phyloP scores from a whole-genome alignment of 495 filamentous ascomycete genomes.

The Penicillium angulare region DNA sequence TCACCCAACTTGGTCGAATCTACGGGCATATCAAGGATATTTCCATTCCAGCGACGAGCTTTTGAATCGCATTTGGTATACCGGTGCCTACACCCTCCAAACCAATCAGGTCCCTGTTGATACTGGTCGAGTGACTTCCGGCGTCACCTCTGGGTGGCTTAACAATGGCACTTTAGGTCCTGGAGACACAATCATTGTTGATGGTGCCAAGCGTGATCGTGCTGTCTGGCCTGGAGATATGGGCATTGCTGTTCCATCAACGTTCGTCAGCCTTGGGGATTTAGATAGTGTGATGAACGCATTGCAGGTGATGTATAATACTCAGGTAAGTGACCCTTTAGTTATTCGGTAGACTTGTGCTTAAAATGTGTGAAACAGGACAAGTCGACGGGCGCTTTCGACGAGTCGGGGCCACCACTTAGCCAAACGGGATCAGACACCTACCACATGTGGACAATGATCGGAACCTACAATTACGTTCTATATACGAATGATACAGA shows the following conservation, averaged over 20 bases:
- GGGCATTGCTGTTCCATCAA: conserved; percentile 56
- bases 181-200: conserved; percentile 52
- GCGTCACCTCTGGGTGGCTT: conserved; percentile 50
- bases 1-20: conserved; percentile 64
- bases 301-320: conserved; percentile 58
- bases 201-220: conserved; percentile 61
- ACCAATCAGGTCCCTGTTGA: conserved; percentile 55
- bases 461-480: conserved; percentile 62
- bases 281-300: conserved; percentile 61
- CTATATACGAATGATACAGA: conserved; percentile 55
- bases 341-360: neutral
- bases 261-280: conserved; percentile 59
- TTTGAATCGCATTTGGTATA: conserved; percentile 65
- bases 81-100: conserved; percentile 62
- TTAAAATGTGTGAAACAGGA: conserved; percentile 9
- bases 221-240: conserved; percentile 62
- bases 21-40: conserved; percentile 61
- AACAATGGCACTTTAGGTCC: conserved; percentile 56
- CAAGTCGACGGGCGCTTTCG: conserved; percentile 42
- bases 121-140: conserved; percentile 52
- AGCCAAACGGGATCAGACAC: conserved; percentile 57
- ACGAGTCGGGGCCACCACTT: conserved; percentile 60
- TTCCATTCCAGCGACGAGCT: conserved; percentile 59
- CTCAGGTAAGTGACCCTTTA: conserved; percentile 40
- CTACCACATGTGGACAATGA: conserved; percentile 64